A percentile compares a stretch with the other conserved stretches of the same genome.
Conservation (phyloP, 345 rosid species). For the Anacardium occidentale region DNA sequence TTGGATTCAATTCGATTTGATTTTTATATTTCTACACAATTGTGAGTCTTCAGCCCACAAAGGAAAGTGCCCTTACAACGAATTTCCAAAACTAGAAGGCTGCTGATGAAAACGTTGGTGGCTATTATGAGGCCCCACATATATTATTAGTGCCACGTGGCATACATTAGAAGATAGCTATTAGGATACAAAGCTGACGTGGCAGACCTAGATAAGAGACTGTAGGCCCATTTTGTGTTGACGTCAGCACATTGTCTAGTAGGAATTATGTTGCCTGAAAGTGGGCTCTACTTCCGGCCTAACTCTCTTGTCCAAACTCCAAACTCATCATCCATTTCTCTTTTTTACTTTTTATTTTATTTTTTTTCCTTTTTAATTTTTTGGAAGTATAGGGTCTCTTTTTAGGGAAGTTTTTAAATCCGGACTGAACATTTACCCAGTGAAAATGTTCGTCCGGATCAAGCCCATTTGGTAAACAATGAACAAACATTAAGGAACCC, state of each 20-base stretch:
- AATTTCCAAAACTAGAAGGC: background rate
- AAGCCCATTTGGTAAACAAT: too few relatives aligned
- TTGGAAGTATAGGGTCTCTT: background rate
- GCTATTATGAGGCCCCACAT: too few relatives aligned
- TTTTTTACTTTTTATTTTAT: too few relatives aligned
- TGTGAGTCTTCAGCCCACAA: background rate
- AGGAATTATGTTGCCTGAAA: background rate
- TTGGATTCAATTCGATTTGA: too few relatives aligned
- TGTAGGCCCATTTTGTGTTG: background rate
- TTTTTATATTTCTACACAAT: too few relatives aligned
- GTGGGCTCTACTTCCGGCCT: slow-evolving; percentile 12
- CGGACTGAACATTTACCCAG: too few relatives aligned
- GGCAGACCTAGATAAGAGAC: background rate
- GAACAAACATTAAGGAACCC: too few relatives aligned
- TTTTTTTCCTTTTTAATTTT: background rate
- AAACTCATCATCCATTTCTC: too few relatives aligned
- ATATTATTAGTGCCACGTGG: background rate
- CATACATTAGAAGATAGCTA: background rate
- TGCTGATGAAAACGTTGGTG: background rate
- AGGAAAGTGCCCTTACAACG: background rate
- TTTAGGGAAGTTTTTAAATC: too few relatives aligned
- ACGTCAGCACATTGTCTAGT: background rate
- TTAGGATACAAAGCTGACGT: slow-evolving; percentile 6
- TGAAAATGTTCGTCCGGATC: too few relatives aligned
- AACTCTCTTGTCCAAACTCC: background rate